These are phyloP conservation scores for Aspergillus mulundensis DNA, from an alignment of 495 filamentous ascomycete genomes.

Conservation along the genomic window DNA sequence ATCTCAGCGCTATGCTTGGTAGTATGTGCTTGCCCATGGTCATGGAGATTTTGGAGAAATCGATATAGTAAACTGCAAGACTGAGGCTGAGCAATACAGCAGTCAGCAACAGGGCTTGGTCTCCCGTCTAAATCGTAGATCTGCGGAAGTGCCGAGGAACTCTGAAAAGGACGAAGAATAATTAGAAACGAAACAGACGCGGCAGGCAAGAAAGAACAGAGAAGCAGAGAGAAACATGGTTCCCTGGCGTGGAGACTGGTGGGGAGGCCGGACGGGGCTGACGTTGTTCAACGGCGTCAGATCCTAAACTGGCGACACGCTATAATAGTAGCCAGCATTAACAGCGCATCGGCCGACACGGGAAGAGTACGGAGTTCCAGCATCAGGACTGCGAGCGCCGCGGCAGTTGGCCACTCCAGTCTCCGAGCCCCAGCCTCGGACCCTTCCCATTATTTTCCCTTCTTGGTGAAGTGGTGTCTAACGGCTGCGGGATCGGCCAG, in stretches of 20 bases:
- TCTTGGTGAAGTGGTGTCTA: constrained; percentile 17
- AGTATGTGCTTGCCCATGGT: neutral
- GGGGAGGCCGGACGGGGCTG: constrained; percentile 4
- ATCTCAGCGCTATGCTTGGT: constrained; percentile 7
- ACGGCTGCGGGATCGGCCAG: constrained; percentile 20
- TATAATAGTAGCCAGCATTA: neutral
- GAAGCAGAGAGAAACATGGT: constrained; percentile 17
- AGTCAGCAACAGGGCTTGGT: neutral
- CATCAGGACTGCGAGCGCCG: neutral
- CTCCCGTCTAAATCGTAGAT: neutral
- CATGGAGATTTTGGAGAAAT: neutral
- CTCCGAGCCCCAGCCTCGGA: neutral
- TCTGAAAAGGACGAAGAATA: neutral
- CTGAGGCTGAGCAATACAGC: too few species aligned
- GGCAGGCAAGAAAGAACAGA: neutral
- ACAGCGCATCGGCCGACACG: constrained; percentile 3
- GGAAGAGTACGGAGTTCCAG: neutral
- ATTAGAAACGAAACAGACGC: neutral
- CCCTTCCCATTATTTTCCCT: constrained; percentile 13
- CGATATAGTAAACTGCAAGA: neutral
- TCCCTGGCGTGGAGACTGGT: constrained; percentile 11
- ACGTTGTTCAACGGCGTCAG: constrained; percentile 20
- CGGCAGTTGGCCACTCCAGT: neutral
- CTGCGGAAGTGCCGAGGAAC: neutral
- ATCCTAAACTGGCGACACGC: constrained; percentile 8